Percentiles rank a stretch among this genome's conserved stretches.
Evolutionary conservation across 2,329 filamentous ascomycete genomes (phyloP).

Genomic region (Gnomoniopsis smithogilvyi): DNA sequence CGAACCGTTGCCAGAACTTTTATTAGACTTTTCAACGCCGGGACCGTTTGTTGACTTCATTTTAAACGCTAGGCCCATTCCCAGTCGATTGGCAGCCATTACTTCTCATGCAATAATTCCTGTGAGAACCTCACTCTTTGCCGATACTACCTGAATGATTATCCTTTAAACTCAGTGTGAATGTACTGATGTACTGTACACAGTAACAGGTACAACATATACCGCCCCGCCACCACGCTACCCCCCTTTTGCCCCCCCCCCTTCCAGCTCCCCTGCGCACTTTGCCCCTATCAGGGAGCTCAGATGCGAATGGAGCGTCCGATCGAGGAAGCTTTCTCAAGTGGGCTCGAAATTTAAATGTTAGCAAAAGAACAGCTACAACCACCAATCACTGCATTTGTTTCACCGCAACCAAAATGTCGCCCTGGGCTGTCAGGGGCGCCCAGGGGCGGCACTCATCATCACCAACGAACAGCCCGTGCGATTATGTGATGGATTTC

Average conservation of each 20-base stretch:
- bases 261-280: neutral
- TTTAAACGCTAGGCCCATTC: neutral
- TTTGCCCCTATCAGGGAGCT: neutral
- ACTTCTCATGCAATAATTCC: too few species aligned
- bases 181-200: too few species aligned
- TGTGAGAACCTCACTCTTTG: neutral
- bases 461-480: neutral
- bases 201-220: neutral
- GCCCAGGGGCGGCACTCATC: neutral
- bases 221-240: neutral
- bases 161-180: too few species aligned
- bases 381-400: neutral
- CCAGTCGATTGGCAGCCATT: neutral
- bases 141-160: too few species aligned
- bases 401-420: conserved; percentile 1
- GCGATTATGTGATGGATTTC: too few species aligned
- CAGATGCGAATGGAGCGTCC: neutral
- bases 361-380: neutral
- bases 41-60: neutral
- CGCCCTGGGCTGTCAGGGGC: conserved; percentile 4
- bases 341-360: conserved; percentile 6
- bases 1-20: neutral
- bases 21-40: neutral
- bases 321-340: neutral
- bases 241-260: neutral